phyloP scores from a whole-genome alignment of 495 filamentous ascomycete species.

The Tuber brumale region DNA sequence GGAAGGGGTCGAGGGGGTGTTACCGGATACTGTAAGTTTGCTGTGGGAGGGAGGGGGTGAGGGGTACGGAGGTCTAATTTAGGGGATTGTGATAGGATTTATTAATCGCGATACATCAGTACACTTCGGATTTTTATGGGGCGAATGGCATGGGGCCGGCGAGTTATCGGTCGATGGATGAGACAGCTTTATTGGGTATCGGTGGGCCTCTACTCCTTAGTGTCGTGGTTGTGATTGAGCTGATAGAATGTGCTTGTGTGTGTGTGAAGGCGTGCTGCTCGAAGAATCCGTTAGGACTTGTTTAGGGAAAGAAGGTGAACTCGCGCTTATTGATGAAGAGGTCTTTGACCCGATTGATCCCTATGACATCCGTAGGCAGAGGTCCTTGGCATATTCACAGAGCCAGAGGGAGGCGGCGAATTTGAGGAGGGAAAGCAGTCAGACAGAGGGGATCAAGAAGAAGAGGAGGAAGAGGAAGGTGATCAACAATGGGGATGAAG shows the following conservation, averaged over 20 bases:
- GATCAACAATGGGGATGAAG: background rate
- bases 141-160: constrained; percentile 35
- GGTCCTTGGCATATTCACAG: background rate
- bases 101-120: constrained; percentile 38
- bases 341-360: background rate
- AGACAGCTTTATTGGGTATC: constrained; percentile 35
- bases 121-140: constrained; percentile 34
- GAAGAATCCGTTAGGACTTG: constrained; percentile 27
- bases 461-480: background rate
- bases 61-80: background rate
- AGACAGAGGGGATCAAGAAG: background rate
- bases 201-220: constrained; percentile 9
- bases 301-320: constrained; percentile 28
- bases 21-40: constrained; percentile 31
- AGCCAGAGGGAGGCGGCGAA: background rate
- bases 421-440: background rate
- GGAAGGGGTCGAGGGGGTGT: background rate
- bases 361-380: background rate
- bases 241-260: background rate
- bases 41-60: background rate
- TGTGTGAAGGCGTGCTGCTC: constrained; percentile 26
- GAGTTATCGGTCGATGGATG: constrained; percentile 33
- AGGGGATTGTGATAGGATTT: constrained; percentile 21
- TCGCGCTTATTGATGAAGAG: constrained; percentile 26
- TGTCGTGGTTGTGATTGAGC: background rate